Evolutionary conservation across 169 alveolate genomes (phyloP).

Genomic region (Condylostoma magnum): DNA sequence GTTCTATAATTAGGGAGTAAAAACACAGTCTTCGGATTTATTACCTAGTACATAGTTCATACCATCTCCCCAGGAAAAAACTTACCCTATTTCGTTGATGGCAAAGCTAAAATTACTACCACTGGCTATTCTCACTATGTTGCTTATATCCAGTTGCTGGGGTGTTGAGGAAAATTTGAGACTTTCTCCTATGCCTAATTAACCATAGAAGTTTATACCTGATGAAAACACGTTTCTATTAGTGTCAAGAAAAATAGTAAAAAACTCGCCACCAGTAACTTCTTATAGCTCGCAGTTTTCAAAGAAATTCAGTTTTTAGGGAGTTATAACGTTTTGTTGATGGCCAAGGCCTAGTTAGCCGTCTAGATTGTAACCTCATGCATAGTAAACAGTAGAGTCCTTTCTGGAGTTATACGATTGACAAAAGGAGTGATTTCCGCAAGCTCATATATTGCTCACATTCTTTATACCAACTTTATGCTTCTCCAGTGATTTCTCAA

Average conservation of each 20-base stretch:
- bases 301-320: background rate
- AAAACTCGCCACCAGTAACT: conserved; percentile 13
- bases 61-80: conserved; percentile 25
- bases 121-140: background rate
- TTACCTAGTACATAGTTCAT: conserved; percentile 13
- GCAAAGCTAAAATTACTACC: conserved; percentile 13
- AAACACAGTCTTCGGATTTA: background rate
- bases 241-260: background rate
- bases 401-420: background rate
- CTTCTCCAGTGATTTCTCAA: background rate
- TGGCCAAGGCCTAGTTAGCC: conserved; percentile 22
- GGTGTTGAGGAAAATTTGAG: background rate
- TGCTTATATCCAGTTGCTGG: background rate
- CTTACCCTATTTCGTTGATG: background rate
- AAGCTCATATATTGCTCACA: background rate
- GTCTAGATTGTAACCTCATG: conserved; percentile 10
- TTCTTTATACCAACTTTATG: conserved; percentile 6
- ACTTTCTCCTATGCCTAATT: background rate
- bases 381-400: background rate
- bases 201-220: conserved; percentile 7
- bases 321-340: background rate
- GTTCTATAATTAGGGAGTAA: background rate
- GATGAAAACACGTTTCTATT: background rate
- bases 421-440: conserved; percentile 25
- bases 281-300: background rate